Conservation (phyloP, 345 rosid genomes). For the Populus euphratica region DNA sequence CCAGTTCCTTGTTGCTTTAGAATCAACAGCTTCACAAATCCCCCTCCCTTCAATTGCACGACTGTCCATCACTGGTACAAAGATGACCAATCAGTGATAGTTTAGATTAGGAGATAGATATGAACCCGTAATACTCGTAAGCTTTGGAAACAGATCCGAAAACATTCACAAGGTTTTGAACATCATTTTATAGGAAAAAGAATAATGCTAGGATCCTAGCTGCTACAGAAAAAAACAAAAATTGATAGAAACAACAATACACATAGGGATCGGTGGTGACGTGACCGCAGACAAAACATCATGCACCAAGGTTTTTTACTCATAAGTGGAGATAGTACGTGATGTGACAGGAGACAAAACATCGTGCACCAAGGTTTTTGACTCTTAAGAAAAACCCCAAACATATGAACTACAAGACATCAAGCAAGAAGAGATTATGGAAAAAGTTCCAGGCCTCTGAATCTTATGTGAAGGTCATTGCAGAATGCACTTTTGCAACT, state of each 20-base stretch:
- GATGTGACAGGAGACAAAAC: background rate
- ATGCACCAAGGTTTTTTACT: background rate
- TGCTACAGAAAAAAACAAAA: background rate
- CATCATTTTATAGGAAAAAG: background rate
- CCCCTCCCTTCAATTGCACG: constrained; percentile 57
- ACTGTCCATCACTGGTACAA: constrained; percentile 51
- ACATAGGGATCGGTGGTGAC: no score
- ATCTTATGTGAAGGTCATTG: background rate
- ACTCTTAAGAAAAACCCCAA: background rate
- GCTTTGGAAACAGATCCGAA: background rate
- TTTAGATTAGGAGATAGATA: background rate
- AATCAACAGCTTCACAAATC: constrained; percentile 54
- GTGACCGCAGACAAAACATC: background rate
- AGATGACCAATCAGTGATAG: constrained; percentile 16
- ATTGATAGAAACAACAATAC: background rate
- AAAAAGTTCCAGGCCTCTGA: background rate
- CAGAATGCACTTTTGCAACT: background rate
- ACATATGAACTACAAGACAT: background rate
- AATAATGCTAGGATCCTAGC: background rate
- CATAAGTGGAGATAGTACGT: background rate
- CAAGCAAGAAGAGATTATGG: background rate
- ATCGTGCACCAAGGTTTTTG: background rate
- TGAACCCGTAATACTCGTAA: background rate
- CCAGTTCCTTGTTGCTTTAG: constrained; percentile 54
- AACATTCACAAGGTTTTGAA: background rate